Base-by-base conservation (phyloP, 768 basidiomycete genomes). In the Mycena latifolia region DNA sequence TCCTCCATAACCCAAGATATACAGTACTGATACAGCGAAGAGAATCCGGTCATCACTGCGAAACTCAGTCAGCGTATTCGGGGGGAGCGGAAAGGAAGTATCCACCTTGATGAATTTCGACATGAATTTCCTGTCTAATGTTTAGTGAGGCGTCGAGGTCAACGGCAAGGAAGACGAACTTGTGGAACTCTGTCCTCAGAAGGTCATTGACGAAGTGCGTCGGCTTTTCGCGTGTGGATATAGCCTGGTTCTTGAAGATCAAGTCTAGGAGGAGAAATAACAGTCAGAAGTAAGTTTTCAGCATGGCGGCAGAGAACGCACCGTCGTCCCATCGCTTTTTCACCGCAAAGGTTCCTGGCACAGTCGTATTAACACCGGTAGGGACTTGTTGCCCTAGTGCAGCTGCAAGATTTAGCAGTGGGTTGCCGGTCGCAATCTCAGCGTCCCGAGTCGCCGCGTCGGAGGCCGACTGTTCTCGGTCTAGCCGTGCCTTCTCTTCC, bases 231-330 rank as follows among this genome's bases (percentile, higher is more conserved):
- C 81, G 85, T 51, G 84, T 76, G 33, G 84, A 87, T 79, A 90
- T 89, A 0, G 98, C 94, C 78, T 99, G 98, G 77, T 99, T 98
- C 82, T 98, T 99, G 88, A 99, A 99, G 74, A 99, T 96, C 58
- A 98, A 83, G 78, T 99, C 95, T 95, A 72, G 33, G 74, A 25
- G 54, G 68, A 25, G 14, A n/a, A n/a, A n/a, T n/a, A n/a, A n/a
- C n/a, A n/a, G 51, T 61, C 25, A 65, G 28, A 35, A 18, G 29
- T 43, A 55, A 35, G 43, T 25, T n/a, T n/a, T 47, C 10, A 51
- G 37, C 35, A 28, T 62, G 61, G 48, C 62, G 62, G 28, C 59
- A 67, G 48, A 17, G 25, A 77, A 24, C 87, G 28, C 24, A 94
- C 94, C 96, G 73, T 98, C 96, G 76, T 98, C 96, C 96, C 96